Conservation (phyloP, 139 green algal genomes). For the Micractinium sp. region DNA sequence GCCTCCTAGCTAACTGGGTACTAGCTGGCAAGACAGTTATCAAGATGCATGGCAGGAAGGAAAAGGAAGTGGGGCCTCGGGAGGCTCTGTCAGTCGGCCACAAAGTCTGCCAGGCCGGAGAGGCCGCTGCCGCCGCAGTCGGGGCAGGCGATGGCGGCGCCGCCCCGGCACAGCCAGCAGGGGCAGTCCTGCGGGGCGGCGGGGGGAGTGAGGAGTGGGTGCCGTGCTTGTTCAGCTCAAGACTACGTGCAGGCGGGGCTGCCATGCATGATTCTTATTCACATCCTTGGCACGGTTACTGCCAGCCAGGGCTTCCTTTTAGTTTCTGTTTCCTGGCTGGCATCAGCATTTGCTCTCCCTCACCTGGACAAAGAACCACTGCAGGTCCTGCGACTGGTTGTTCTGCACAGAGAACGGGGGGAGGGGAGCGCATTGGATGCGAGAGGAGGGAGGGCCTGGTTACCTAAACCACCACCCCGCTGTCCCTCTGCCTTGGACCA, state of each 20-base stretch:
- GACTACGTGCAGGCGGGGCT: neutral
- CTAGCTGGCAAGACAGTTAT: too few relatives aligned
- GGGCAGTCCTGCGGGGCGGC: constrained; percentile 3
- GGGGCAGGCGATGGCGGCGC: constrained; percentile 2
- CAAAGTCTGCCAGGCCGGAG: neutral
- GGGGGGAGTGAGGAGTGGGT: neutral
- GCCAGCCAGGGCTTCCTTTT: neutral
- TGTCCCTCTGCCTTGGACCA: neutral
- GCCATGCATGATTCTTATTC: neutral
- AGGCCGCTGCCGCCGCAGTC: constrained; percentile 31
- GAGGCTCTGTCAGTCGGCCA: neutral
- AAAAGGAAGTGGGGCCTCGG: neutral
- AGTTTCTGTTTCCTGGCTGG: neutral
- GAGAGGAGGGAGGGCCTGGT: neutral
- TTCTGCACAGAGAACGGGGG: neutral
- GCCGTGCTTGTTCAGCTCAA: neutral
- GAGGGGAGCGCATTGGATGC: too few relatives aligned
- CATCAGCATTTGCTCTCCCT: neutral
- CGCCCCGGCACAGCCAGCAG: constrained; percentile 39
- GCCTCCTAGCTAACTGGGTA: too few relatives aligned
- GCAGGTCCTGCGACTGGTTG: neutral
- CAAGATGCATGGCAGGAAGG: too few relatives aligned
- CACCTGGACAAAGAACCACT: neutral
- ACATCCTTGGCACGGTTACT: neutral
- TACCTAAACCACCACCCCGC: neutral